These are phyloP conservation scores for Kwoniella newhampshirensis DNA, from an alignment of 768 basidiomycete genomes.

Conservation along the genomic window DNA sequence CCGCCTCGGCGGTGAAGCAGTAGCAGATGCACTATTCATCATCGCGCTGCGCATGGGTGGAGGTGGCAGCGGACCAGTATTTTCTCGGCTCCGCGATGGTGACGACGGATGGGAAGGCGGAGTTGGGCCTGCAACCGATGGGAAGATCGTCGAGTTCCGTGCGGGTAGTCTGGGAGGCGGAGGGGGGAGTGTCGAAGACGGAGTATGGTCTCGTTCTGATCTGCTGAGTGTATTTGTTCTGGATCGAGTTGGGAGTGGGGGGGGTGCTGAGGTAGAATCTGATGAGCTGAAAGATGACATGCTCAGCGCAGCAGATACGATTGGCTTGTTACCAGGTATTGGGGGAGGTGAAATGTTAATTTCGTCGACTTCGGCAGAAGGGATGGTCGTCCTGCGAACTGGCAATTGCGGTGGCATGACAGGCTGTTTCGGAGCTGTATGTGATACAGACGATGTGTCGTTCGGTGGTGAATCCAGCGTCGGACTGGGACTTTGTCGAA, in stretches of 20 bases:
- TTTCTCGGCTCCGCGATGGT: constrained; percentile 14
- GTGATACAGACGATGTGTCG: constrained; percentile 2
- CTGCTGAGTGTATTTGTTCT: constrained; percentile 13
- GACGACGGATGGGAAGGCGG: constrained; percentile 15
- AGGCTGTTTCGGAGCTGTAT: not conserved
- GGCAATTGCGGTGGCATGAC: constrained; percentile 22
- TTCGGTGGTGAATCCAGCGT: constrained; percentile 8
- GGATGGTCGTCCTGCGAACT: constrained; percentile 18
- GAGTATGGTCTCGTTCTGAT: constrained; percentile 5
- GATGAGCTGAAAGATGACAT: not conserved
- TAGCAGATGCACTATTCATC: constrained; percentile 5
- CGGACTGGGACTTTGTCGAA: constrained; percentile 10
- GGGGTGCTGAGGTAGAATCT: constrained; percentile 10
- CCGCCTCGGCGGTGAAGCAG: constrained; percentile 27
- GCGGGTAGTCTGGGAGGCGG: constrained; percentile 29
- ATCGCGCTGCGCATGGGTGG: constrained; percentile 35
- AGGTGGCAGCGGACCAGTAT: constrained; percentile 31
- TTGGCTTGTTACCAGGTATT: constrained; percentile 23
- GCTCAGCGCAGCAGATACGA: not conserved
- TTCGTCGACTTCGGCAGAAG: constrained; percentile 4
- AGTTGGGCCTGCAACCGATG: constrained; percentile 4
- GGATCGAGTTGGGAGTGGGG: constrained; percentile 18
- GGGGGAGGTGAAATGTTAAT: constrained; percentile 9
- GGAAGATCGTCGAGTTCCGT: constrained; percentile 11
- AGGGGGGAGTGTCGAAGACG: not conserved